phyloP scores from a whole-genome alignment of 2,329 filamentous ascomycete genomes.

The Penicillium verrucosum region DNA sequence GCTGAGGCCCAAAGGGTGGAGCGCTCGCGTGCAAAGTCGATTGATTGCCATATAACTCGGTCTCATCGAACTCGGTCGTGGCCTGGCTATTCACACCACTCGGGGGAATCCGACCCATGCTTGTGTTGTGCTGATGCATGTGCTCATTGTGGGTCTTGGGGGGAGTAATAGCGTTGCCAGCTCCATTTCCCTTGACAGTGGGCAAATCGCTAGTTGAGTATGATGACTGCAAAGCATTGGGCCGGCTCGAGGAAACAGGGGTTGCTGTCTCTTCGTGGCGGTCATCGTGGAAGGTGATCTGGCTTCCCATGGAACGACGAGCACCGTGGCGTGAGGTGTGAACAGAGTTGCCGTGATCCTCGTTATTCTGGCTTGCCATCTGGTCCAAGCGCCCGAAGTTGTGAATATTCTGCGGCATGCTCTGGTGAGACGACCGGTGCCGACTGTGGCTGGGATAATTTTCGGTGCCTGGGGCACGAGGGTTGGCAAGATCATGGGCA shows the following conservation, averaged over 20 bases:
- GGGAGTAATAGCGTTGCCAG: constrained; percentile 43
- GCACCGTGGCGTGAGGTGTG: constrained; percentile 39
- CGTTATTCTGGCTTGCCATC: constrained; percentile 30
- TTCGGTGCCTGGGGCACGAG: constrained; percentile 64
- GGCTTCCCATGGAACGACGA: constrained; percentile 47
- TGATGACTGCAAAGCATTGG: constrained; percentile 65
- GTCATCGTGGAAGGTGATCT: constrained; percentile 36
- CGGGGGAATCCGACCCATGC: constrained; percentile 72
- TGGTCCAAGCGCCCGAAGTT: constrained; percentile 42
- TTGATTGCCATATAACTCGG: constrained; percentile 50
- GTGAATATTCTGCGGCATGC: constrained; percentile 55
- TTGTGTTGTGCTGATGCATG: constrained; percentile 72
- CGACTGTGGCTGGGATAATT: constrained; percentile 64
- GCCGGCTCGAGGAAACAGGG: constrained; percentile 38
- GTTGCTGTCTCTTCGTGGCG: constrained; percentile 25
- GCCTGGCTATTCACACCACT: constrained; percentile 61
- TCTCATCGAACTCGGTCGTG: constrained; percentile 46
- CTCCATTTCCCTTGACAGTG: constrained; percentile 69
- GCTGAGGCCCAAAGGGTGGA: constrained; percentile 69
- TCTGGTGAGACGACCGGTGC: constrained; percentile 63
- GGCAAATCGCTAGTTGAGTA: constrained; percentile 89
- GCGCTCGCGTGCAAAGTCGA: constrained; percentile 78
- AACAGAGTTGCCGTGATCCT: constrained; percentile 22
- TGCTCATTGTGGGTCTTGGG: constrained; percentile 61
- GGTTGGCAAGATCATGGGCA: constrained; percentile 73